Evolutionary conservation across 257 asterid genomes (phyloP).

Genomic region (Solanum chiquidenum): DNA sequence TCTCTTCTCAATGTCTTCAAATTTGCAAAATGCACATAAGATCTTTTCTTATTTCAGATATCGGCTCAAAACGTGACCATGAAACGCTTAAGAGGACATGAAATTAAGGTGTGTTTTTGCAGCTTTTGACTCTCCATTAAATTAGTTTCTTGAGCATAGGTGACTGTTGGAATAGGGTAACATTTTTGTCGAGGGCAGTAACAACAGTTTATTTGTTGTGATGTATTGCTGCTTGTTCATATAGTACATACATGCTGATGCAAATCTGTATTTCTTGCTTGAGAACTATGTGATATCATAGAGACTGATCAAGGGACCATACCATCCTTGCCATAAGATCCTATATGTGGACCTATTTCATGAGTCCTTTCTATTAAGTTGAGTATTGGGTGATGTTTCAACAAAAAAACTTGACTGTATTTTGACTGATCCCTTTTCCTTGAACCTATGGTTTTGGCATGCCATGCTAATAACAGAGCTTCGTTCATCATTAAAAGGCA

Average conservation of each 20-base stretch:
- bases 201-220: not conserved
- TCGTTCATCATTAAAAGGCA: not conserved
- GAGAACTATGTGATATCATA: not conserved
- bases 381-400: not conserved
- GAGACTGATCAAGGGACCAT: not conserved
- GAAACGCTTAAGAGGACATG: conserved; percentile 88
- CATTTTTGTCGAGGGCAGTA: not conserved
- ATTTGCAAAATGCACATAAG: not conserved
- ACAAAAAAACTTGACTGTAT: not conserved
- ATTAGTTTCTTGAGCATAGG: not conserved
- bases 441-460: not conserved
- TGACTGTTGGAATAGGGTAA: not conserved
- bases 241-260: not conserved
- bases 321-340: not conserved
- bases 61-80: conserved; percentile 76
- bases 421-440: not conserved
- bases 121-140: not conserved
- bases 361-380: not conserved
- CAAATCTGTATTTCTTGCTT: not conserved
- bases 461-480: not conserved
- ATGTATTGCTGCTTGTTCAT: not conserved
- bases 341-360: not conserved
- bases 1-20: not conserved
- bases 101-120: conserved; percentile 58
- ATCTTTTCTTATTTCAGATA: conserved; percentile 42